phyloP scores from a whole-genome alignment of 805 yeast species.

The Candida boleticola region DNA sequence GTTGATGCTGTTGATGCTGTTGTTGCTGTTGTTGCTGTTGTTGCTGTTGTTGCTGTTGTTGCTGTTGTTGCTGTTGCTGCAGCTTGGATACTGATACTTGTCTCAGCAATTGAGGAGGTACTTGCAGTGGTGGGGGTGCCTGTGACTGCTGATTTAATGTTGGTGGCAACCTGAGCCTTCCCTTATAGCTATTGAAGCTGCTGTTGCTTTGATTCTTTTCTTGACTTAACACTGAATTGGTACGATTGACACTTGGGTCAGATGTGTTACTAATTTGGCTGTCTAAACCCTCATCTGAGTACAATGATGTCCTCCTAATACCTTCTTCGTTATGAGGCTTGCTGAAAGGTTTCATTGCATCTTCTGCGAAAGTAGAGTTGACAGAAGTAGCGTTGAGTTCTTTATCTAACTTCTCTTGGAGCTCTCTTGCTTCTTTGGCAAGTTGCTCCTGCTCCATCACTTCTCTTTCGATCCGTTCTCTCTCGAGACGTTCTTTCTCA shows the following conservation, averaged over 20 bases:
- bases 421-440: constrained; percentile 2
- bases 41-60: background rate
- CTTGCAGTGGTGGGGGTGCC: background rate
- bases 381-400: background rate
- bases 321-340: background rate
- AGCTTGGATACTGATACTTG: background rate
- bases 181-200: constrained; percentile 27
- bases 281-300: constrained; percentile 1
- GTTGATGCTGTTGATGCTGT: constrained; percentile 3
- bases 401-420: background rate
- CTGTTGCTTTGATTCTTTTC: constrained; percentile 19
- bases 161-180: constrained; percentile 32
- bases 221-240: constrained; percentile 5
- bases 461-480: constrained; percentile 2
- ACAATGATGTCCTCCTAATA: background rate
- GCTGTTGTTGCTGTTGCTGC: background rate
- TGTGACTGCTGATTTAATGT: constrained; percentile 20
- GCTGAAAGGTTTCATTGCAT: background rate
- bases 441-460: constrained; percentile 2
- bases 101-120: constrained; percentile 4
- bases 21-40: constrained; percentile 2
- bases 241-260: background rate
- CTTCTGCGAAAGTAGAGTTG: background rate
- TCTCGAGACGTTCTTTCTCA: background rate
- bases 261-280: background rate